These are phyloP conservation scores for Ophiostoma pallidulum DNA, from an alignment of 2,329 filamentous ascomycete species.

Conservation along the genomic window DNA sequence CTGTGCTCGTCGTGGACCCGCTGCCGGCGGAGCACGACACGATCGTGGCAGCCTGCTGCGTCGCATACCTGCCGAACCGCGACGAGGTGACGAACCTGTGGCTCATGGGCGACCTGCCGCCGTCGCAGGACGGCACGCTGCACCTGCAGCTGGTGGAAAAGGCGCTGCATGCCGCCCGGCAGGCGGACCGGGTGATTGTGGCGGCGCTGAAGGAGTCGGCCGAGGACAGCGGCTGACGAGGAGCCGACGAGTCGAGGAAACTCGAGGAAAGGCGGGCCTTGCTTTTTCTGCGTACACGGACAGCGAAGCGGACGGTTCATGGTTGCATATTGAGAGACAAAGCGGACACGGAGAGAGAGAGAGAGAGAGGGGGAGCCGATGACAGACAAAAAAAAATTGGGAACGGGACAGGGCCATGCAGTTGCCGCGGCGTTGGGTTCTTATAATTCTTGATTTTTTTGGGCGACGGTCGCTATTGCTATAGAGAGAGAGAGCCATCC, in stretches of 20 bases:
- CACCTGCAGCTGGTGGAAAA: slow-evolving; percentile 34
- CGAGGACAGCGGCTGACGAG: slow-evolving; percentile 5
- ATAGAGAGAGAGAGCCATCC: no score
- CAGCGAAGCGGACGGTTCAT: no score
- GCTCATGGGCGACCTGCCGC: slow-evolving; percentile 64
- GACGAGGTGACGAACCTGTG: slow-evolving; percentile 94
- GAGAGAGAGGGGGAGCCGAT: no score
- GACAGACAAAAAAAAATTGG: no score
- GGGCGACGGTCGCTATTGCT: no score
- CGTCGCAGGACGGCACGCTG: slow-evolving; percentile 28
- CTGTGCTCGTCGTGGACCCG: slow-evolving; percentile 64
- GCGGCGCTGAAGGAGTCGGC: slow-evolving; percentile 30
- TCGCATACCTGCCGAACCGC: slow-evolving; percentile 75
- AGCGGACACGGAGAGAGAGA: background rate
- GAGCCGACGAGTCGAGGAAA: background rate
- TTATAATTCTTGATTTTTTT: slow-evolving; percentile 5
- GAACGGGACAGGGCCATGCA: no score
- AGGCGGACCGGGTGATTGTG: slow-evolving; percentile 33
- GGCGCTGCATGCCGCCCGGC: slow-evolving; percentile 32
- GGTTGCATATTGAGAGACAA: no score
- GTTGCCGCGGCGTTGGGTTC: background rate
- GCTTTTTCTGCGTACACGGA: no score
- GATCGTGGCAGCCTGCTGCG: slow-evolving; percentile 74
- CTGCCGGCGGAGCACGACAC: slow-evolving; percentile 69
- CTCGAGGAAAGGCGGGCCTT: no score